Percentiles rank a stretch among this genome's conserved stretches.
Evolutionary conservation across 164 flowering plant genomes (phyloP).

Genomic region (Chloranthus sessilifolius): DNA sequence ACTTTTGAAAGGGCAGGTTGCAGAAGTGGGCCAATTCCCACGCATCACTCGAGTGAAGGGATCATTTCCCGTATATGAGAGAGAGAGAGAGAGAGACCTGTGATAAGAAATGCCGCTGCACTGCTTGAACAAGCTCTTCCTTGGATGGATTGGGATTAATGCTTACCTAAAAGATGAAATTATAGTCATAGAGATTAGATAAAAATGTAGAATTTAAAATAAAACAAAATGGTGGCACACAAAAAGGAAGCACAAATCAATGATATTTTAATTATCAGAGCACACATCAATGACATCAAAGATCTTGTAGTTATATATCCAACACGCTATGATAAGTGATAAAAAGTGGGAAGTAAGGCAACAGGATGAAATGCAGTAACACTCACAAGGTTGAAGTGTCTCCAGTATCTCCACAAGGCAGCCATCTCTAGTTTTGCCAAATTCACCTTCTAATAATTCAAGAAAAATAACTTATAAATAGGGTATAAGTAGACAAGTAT

Average conservation of each 20-base stretch:
- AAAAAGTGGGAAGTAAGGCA: no score
- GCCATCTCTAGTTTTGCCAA: conserved; percentile 59
- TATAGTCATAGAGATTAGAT: not conserved
- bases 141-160: conserved; percentile 41
- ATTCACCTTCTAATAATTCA: conserved; percentile 50
- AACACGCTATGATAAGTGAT: no score
- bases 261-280: not conserved
- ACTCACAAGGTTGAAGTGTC: conserved; percentile 67
- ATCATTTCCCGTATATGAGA: no score
- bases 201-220: not conserved
- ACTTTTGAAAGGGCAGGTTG: no score
- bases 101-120: conserved; percentile 62
- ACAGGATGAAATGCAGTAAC: no score
- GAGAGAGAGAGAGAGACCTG: conserved; percentile 39
- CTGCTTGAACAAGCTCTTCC: conserved; percentile 59
- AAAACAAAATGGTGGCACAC: not conserved
- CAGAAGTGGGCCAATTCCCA: no score
- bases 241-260: not conserved
- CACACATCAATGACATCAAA: no score
- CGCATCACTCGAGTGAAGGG: no score
- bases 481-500: no score
- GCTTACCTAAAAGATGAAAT: conserved; percentile 34
- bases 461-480: not conserved
- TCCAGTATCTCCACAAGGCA: conserved; percentile 74
- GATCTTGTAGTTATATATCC: no score